Evolutionary conservation across 2,329 filamentous ascomycete genomes (phyloP).

Genomic region (Colletotrichum costaricense): DNA sequence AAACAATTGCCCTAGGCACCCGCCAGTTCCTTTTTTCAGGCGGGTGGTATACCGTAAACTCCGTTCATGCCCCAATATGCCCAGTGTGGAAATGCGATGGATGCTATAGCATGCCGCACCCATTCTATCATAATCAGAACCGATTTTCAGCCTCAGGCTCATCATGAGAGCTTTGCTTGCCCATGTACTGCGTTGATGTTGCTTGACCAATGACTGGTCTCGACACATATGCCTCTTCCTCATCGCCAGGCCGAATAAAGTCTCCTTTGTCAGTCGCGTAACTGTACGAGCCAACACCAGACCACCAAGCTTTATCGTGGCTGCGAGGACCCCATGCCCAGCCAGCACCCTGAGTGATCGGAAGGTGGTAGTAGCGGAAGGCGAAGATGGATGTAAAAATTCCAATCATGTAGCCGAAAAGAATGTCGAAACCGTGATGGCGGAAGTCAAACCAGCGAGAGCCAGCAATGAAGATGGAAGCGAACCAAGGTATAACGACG

Average conservation of each 20-base stretch:
- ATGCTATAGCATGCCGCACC: background rate
- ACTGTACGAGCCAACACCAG: conserved; percentile 73
- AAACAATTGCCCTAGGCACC: conserved; percentile 11
- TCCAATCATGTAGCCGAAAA: conserved; percentile 87
- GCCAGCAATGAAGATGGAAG: conserved; percentile 83
- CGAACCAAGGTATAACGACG: conserved; percentile 76
- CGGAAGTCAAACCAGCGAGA: conserved; percentile 90
- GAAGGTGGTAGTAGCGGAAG: conserved; percentile 89
- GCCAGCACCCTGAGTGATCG: conserved; percentile 80
- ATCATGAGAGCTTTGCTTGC: conserved; percentile 28
- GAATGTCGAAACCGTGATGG: conserved; percentile 92
- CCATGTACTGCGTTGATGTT: conserved; percentile 23
- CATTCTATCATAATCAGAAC: conserved; percentile 13
- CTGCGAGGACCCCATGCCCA: conserved; percentile 91
- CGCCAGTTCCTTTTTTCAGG: conserved; percentile 2
- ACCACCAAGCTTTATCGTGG: conserved; percentile 80
- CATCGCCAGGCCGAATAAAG: conserved; percentile 41
- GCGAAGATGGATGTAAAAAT: conserved; percentile 76
- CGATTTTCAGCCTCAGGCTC: conserved; percentile 19
- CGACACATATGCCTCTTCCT: conserved; percentile 42
- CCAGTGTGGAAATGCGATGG: conserved; percentile 11
- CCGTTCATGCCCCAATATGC: conserved; percentile 25
- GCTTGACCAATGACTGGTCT: conserved; percentile 16
- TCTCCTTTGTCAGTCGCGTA: conserved; percentile 59
- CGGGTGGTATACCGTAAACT: conserved; percentile 34